phyloP scores from a whole-genome alignment of 768 basidiomycete species.

The Botryobasidium botryosum region DNA sequence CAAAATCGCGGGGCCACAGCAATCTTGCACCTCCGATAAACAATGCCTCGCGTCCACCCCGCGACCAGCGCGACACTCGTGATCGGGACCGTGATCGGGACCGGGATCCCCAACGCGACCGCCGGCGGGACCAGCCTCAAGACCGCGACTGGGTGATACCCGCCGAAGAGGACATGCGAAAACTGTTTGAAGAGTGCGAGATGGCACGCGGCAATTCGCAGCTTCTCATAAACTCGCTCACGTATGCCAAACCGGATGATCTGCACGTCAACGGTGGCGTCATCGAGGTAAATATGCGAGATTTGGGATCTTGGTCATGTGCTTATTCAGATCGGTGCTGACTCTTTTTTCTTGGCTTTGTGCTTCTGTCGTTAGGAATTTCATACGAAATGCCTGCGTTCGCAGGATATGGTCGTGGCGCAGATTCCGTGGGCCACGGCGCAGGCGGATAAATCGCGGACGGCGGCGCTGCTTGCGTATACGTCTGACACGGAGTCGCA shows the following conservation, averaged over 20 bases:
- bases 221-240: conserved; percentile 53
- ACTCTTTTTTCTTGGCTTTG: neutral
- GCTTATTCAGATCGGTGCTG: neutral
- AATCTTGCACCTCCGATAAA: neutral
- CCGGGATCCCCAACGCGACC: conserved; percentile 5
- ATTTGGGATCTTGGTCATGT: neutral
- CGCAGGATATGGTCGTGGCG: conserved; percentile 68
- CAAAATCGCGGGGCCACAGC: neutral
- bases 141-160: conserved; percentile 32
- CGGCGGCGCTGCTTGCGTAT: conserved; percentile 10
- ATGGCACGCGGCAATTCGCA: conserved; percentile 69
- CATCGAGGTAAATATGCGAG: conserved; percentile 38
- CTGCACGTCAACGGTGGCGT: conserved; percentile 36
- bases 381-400: conserved; percentile 54
- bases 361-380: conserved; percentile 46
- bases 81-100: conserved; percentile 7
- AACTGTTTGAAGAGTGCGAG: conserved; percentile 71
- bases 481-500: conserved; percentile 15
- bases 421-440: conserved; percentile 88
- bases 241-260: conserved; percentile 52
- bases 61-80: neutral
- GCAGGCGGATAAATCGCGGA: conserved; percentile 54
- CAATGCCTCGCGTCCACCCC: neutral
- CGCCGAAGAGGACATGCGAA: conserved; percentile 66
- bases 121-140: conserved; percentile 9